phyloP scores from a whole-genome alignment of 345 rosid genomes.

The Hibiscus syriacus region DNA sequence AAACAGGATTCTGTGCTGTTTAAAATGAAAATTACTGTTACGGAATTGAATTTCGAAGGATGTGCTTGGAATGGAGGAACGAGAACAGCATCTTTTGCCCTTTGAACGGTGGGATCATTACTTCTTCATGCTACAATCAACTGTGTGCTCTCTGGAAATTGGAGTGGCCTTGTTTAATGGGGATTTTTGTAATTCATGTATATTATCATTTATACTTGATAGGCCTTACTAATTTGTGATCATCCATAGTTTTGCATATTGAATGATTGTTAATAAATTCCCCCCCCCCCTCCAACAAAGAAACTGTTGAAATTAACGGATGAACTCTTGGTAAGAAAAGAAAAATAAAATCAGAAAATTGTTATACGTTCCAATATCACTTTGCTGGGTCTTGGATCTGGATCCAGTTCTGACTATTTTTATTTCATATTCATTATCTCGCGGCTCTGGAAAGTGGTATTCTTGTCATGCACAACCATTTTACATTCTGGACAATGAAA shows the following conservation, averaged over 20 bases:
- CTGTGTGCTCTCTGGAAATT: not conserved
- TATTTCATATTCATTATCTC: constrained; percentile 5
- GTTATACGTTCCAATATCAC: not conserved
- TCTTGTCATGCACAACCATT: not conserved
- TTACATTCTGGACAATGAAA: constrained; percentile 11
- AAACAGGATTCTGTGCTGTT: too few species aligned
- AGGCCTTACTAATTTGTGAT: not conserved
- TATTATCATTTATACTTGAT: not conserved
- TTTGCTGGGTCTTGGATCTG: not conserved
- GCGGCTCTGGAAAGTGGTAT: not conserved
- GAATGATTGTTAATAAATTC: not conserved
- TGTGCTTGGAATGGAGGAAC: not conserved
- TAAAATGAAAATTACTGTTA: too few species aligned
- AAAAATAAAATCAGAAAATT: not conserved
- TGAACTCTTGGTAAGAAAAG: not conserved
- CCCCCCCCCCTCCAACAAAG: not conserved
- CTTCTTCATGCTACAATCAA: not conserved
- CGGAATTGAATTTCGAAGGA: too few species aligned
- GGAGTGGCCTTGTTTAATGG: not conserved
- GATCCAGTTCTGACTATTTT: not conserved
- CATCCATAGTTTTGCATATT: not conserved
- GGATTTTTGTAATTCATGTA: not conserved
- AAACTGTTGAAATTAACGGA: not conserved
- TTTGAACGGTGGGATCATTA: not conserved
- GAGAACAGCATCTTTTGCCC: not conserved